Base-by-base conservation (phyloP, 179 eudicot species). In the Patellifolia procumbens region DNA sequence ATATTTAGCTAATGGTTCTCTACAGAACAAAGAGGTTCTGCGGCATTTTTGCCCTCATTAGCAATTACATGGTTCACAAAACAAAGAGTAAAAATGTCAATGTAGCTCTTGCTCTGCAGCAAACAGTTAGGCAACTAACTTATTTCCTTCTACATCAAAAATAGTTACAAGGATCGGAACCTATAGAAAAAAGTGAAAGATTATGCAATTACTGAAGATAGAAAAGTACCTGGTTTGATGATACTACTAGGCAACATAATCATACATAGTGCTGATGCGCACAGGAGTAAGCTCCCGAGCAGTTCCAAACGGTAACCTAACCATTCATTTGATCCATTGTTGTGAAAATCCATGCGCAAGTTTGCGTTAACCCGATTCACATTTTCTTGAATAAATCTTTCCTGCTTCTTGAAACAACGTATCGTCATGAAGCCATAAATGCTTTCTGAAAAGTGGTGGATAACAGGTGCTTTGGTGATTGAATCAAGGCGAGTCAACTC, bases 401-500 rank as follows among this genome's bases (percentile, higher is more conserved):
- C 85, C 78, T 96, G 96, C 82, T 90, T 91, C 70, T 84, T 85
- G 78, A 96, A 96, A 81, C 97, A 88, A 10, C 99, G 92, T 37
- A 95, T 91, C 5, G 99, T 95, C 97, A 88, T 91, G 66, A 95
- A 91, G 32, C 99, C 99, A 4, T 98, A 85, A 59, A 96, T 91
- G 85, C 92, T 93, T 77, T 96, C 99, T 5, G 99, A 96, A 85
- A 96, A 96, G 79, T 96, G 98, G 74, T 88, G 92, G 82, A 95
- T 93, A 7, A 95, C 89, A 0, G 99, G 99, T 56, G 99, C 98
- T 83, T 96, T 96, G 43, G 98, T 93, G 77, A 96, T 96, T 3
- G 99, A 96, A 81, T 93, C 99, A 2, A 96, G 92, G 19, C 99
- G 90, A 46, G 99, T 96, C 62, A 96, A 70, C 85, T 96, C 99